Conservation (phyloP, 2,329 filamentous ascomycete genomes). For the Emergomyces orientalis region DNA sequence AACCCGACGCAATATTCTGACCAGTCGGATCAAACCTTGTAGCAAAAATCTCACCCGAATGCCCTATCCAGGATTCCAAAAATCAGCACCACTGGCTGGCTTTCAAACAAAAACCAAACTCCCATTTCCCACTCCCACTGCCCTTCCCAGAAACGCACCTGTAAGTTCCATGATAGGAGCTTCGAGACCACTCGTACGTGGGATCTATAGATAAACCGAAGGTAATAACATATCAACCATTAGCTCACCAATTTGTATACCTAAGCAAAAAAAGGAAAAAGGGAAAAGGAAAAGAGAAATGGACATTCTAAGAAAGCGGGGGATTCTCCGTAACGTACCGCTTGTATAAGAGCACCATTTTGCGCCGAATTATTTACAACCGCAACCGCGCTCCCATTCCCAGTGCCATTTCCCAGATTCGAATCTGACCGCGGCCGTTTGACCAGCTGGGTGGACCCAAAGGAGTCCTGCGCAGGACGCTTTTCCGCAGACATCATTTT, state of each 20-base stretch:
- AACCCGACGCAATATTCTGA: conserved; percentile 82
- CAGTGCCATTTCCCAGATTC: conserved; percentile 33
- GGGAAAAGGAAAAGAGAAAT: neutral
- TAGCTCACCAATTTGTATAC: neutral
- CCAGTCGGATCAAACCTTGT: conserved; percentile 84
- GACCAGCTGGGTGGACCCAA: conserved; percentile 65
- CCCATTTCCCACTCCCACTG: neutral
- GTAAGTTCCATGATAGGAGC: conserved; percentile 91
- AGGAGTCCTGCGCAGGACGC: conserved; percentile 76
- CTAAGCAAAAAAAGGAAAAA: neutral
- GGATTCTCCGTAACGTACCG: conserved; percentile 41
- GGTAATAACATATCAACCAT: neutral
- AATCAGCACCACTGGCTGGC: neutral
- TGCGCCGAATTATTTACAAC: conserved; percentile 47
- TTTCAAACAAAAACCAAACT: neutral
- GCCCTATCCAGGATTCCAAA: conserved; percentile 35
- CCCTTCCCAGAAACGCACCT: conserved; percentile 43
- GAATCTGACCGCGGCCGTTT: conserved; percentile 75
- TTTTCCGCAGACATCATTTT: conserved; percentile 77
- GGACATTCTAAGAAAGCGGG: neutral
- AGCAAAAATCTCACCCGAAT: conserved; percentile 76
- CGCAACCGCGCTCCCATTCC: conserved; percentile 43
- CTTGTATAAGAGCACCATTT: conserved; percentile 56
- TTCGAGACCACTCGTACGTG: conserved; percentile 72
- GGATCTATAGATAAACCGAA: conserved; percentile 45